Evolutionary conservation across 306 rosid genomes (phyloP), one percentile per base, ranked within the genome.

Genomic region (Dalbergia cochinchinensis): DNA sequence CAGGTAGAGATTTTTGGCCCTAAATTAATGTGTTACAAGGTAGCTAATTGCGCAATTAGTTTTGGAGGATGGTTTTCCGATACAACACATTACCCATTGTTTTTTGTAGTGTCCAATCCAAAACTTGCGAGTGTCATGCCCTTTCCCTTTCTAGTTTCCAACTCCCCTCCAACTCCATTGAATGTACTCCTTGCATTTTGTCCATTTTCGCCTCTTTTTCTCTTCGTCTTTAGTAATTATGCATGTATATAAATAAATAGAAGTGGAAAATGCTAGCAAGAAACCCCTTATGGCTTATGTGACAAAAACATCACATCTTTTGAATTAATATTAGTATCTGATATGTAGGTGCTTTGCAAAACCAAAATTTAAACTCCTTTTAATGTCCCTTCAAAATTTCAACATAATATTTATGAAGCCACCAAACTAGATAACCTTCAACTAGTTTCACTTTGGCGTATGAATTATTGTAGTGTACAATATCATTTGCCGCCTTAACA

Each of bases 1-100:
- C 73, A 16, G 84, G 79, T 73, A 22, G 10, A 72, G 69, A 11
- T 48, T 42, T 80, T 60, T 69, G 41, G 34, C 41, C 15, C 55
- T 42, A 10, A 66, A 66, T 69, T 61, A 79, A 9, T 61, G 7
- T 47, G 26, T 15, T 57, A 42, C 41, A 13, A 65, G 26, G 8
- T 65, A 51, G 65, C 64, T 51, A 14, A 41, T 35, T 41, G 62
- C 12, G 35, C 62, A 69, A 45, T 31, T 44, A 15, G 71, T 60
- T 69, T 60, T 48, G 72, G 16, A 51, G 66, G 62, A 16, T 62
- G 22, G 8, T 65, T 70, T 48, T 35, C 77, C 77, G 60, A 69
- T 63, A 33, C 31, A 45, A 4, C 53, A 61, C 65, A 71, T n/a
- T 7, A 4, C 5, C 41, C 41, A 14, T 15, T 69, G 22, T 61